Evolutionary conservation across 2,329 filamentous ascomycete species (phyloP), one percentile per base, ranked within the genome.

Genomic region (Elsinoe necatrix): DNA sequence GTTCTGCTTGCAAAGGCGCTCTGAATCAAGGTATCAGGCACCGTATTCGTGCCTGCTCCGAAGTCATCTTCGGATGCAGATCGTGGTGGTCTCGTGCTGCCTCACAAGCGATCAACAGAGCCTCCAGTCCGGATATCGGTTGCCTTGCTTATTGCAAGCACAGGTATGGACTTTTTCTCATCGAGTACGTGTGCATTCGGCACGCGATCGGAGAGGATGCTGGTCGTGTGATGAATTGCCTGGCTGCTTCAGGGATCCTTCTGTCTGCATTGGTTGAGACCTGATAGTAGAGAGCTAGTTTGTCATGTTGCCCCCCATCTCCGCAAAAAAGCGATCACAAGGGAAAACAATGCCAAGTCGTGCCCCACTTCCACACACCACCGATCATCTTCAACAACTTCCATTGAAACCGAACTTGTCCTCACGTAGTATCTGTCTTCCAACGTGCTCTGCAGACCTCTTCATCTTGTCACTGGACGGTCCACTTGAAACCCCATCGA

Each of bases 191-290:
- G 12, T 35, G 47, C 56, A 14, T 27, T 43, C 6, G 29, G 56
- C 56, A 43, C 23, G 29, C 48, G 45, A 43, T 57, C 48, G 56
- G 48, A 57, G 56, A 57, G 56, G 39, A 50, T 27, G 18, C 37
- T 42, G n/a, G n/a, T 42, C 14, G 18, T n/a, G 5, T 5, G 6
- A 42, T 43, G 4, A 4, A 6, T 7, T 21, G 37, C n/a, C 18
- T n/a, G 14, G 6, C 20, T 3, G 5, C 41, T 25, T 20, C 41
- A 4, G 4, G 16, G 20, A 20, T n/a, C n/a, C n/a, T n/a, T n/a
- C n/a, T n/a, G n/a, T n/a, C n/a, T n/a, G n/a, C n/a, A n/a, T n/a
- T n/a, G n/a, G n/a, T n/a, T n/a, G n/a, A n/a, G n/a, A n/a, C n/a
- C n/a, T n/a, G n/a, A n/a, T n/a, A n/a, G n/a, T n/a, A n/a, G n/a